phyloP scores from a whole-genome alignment of 441 rosid genomes.

The Corymbia citriodora region DNA sequence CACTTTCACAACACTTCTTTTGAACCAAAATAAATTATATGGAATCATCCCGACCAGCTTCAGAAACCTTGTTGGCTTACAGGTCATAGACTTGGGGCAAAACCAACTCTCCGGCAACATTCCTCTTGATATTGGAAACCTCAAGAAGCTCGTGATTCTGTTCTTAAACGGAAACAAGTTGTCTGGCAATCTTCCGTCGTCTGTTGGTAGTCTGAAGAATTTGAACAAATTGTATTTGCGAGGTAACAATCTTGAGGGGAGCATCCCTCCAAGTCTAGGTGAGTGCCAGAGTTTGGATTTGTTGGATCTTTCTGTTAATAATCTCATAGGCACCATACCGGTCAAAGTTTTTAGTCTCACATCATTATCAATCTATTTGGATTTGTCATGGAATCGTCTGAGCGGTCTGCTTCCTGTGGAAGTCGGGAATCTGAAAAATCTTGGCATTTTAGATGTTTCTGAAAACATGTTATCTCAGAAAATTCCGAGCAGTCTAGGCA shows the following conservation, averaged over 20 bases:
- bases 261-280: slow-evolving; percentile 10
- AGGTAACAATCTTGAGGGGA: slow-evolving; percentile 1
- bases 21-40: neutral
- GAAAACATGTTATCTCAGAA: slow-evolving; percentile 8
- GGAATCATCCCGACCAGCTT: slow-evolving; percentile 5
- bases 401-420: slow-evolving; percentile 5
- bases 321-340: slow-evolving; percentile 9
- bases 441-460: neutral
- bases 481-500: slow-evolving; percentile 12
- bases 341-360: neutral
- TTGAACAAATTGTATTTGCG: neutral
- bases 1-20: neutral
- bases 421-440: neutral
- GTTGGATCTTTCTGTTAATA: slow-evolving; percentile 1
- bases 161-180: neutral
- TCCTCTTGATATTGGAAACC: neutral
- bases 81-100: neutral
- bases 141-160: neutral
- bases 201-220: neutral
- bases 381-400: neutral
- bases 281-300: neutral
- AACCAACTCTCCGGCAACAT: slow-evolving; percentile 5
- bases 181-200: slow-evolving; percentile 1
- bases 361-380: neutral
- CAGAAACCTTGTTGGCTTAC: slow-evolving; percentile 2